Percentiles rank a stretch among this genome's conserved stretches.
Conservation (phyloP, 441 rosid species). For the Erysimum cheiri region DNA sequence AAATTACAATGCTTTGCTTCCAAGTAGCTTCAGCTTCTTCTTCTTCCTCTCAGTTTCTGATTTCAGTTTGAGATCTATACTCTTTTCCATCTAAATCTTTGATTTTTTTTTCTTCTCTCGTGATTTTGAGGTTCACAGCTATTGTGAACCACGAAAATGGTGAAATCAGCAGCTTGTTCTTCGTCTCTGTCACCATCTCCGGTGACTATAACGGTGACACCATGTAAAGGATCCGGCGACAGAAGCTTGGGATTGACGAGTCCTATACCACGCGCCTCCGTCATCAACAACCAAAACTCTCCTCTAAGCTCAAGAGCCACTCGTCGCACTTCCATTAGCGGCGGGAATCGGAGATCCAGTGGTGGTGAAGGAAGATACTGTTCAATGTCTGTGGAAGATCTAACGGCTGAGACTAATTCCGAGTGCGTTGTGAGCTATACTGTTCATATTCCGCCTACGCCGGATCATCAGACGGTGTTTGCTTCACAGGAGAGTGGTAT, state of each 20-base stretch:
- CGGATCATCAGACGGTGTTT: slow-evolving; percentile 71
- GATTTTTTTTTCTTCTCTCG: background rate
- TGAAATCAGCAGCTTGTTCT: slow-evolving; percentile 53
- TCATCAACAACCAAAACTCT: slow-evolving; percentile 64
- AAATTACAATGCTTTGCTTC: slow-evolving; percentile 34
- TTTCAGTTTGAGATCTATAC: slow-evolving; percentile 16
- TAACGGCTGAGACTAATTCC: slow-evolving; percentile 48
- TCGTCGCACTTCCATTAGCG: slow-evolving; percentile 45
- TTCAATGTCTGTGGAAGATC: slow-evolving; percentile 58
- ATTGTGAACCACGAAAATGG: slow-evolving; percentile 44
- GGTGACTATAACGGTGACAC: slow-evolving; percentile 71
- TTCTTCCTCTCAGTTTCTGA: slow-evolving; percentile 7
- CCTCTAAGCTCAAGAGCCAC: slow-evolving; percentile 58
- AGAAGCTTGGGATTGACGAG: slow-evolving; percentile 77
- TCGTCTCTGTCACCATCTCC: slow-evolving; percentile 65
- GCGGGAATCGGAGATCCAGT: slow-evolving; percentile 51
- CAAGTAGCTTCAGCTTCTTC: slow-evolving; percentile 39
- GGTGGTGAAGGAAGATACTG: slow-evolving; percentile 65
- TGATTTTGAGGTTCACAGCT: background rate
- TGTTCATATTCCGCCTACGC: slow-evolving; percentile 86
- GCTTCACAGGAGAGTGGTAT: slow-evolving; percentile 58
- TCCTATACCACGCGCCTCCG: slow-evolving; percentile 66
- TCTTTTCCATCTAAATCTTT: background rate
- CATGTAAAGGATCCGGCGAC: slow-evolving; percentile 69
- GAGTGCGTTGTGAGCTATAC: slow-evolving; percentile 65